Percentiles rank a stretch among this genome's conserved stretches.
These are phyloP conservation scores for Trametes cingulata DNA, from an alignment of 768 basidiomycete genomes.

Conservation along the genomic window DNA sequence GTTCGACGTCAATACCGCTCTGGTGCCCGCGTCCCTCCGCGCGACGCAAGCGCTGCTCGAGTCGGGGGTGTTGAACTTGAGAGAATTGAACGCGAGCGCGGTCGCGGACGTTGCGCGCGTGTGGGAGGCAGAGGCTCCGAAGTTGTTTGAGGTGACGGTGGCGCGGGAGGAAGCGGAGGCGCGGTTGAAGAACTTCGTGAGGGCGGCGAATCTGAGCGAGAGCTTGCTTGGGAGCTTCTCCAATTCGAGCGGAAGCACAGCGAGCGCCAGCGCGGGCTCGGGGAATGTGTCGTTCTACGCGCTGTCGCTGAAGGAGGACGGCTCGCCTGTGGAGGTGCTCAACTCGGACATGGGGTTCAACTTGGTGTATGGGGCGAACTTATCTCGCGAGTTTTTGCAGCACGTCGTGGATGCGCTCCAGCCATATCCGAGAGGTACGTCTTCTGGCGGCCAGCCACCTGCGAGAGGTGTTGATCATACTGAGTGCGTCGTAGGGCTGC, in stretches of 20 bases:
- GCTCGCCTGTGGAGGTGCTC: slow-evolving; percentile 43
- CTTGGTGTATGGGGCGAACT: slow-evolving; percentile 41
- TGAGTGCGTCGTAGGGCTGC: slow-evolving; percentile 32
- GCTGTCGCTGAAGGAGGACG: slow-evolving; percentile 40
- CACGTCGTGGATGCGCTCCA: slow-evolving; percentile 41
- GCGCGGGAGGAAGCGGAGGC: slow-evolving; percentile 30
- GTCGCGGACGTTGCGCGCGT: slow-evolving; percentile 30
- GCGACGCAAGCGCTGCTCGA: slow-evolving; percentile 30
- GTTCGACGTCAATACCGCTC: slow-evolving; percentile 45
- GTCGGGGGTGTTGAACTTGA: slow-evolving; percentile 7
- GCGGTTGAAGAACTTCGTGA: slow-evolving; percentile 39
- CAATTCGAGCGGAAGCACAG: not conserved
- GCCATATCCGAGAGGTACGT: slow-evolving; percentile 45
- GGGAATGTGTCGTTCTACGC: slow-evolving; percentile 41
- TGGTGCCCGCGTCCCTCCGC: slow-evolving; percentile 44
- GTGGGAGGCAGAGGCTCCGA: slow-evolving; percentile 40
- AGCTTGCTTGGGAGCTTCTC: slow-evolving; percentile 25
- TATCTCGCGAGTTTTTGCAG: slow-evolving; percentile 37
- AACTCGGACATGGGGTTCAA: slow-evolving; percentile 47
- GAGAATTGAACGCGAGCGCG: slow-evolving; percentile 19
- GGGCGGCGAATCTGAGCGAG: slow-evolving; percentile 35
- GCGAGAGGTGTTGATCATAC: not conserved
- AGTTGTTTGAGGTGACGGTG: slow-evolving; percentile 40
- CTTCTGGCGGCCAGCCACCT: not conserved
- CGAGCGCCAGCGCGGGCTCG: not conserved